Conservation (phyloP, 1,284 basidiomycete genomes). For the Bondarzewia mesenterica region DNA sequence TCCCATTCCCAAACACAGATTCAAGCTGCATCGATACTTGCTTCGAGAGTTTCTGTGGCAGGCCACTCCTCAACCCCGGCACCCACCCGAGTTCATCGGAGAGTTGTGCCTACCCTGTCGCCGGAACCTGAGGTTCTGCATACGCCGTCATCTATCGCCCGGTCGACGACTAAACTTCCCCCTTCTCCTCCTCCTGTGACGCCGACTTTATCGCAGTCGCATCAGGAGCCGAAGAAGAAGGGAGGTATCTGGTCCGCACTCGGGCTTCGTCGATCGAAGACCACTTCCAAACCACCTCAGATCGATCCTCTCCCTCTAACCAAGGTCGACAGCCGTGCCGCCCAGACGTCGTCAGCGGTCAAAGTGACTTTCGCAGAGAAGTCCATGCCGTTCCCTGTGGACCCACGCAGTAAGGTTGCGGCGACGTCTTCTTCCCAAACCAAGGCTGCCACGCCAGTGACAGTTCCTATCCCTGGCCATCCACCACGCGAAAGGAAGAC, state of each 20-base stretch:
- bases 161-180: conserved; percentile 10
- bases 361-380: conserved; percentile 5
- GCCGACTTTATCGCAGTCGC: conserved; percentile 19
- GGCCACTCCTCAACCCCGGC: conserved; percentile 7
- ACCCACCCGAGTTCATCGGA: conserved; percentile 5
- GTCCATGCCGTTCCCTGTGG: conserved; percentile 8
- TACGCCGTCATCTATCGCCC: conserved; percentile 13
- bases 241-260: conserved; percentile 18
- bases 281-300: conserved; percentile 21
- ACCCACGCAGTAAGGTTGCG: conserved; percentile 15
- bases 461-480: conserved; percentile 23
- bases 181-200: conserved; percentile 4
- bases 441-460: conserved; percentile 12
- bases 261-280: conserved; percentile 29
- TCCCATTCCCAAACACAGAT: not conserved
- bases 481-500: conserved; percentile 27
- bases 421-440: not conserved
- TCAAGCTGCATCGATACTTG: not conserved
- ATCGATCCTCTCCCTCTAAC: conserved; percentile 7
- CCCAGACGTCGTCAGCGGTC: not conserved
- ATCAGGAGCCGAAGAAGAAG: conserved; percentile 24
- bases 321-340: not conserved
- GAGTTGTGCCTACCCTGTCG: conserved; percentile 10
- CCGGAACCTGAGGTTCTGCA: conserved; percentile 11
- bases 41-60: conserved; percentile 2